Conservation (phyloP, 768 basidiomycete species). For the Goffeauzyma gilvescens region DNA sequence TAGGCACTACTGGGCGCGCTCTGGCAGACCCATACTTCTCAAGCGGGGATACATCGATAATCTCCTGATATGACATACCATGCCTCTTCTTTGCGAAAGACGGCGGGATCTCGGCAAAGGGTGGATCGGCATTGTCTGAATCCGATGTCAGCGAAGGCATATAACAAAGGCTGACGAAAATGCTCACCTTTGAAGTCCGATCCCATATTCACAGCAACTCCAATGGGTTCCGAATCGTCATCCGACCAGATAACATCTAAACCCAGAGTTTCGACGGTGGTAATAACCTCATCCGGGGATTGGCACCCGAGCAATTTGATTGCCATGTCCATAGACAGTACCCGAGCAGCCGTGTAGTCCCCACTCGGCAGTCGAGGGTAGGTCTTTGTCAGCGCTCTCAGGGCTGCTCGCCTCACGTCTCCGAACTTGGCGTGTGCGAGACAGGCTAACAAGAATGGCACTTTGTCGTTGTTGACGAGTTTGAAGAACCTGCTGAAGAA, state of each 20-base stretch:
- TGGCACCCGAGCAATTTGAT: constrained; percentile 32
- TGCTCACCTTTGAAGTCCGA: constrained; percentile 21
- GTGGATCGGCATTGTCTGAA: constrained; percentile 10
- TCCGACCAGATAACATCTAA: constrained; percentile 13
- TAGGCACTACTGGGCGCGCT: no score
- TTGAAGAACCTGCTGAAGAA: constrained; percentile 49
- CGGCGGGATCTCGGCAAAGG: background rate
- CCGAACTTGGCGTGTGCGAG: constrained; percentile 73
- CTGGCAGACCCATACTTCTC: no score
- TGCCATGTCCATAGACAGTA: constrained; percentile 25
- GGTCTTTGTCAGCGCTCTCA: constrained; percentile 41
- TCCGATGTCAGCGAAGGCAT: background rate
- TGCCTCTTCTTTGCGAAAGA: constrained; percentile 2
- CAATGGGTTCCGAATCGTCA: constrained; percentile 15
- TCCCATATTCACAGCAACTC: constrained; percentile 20
- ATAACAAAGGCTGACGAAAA: background rate
- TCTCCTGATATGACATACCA: constrained; percentile 7
- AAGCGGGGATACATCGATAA: no score
- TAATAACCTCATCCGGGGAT: constrained; percentile 23
- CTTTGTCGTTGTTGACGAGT: constrained; percentile 45
- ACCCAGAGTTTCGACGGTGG: constrained; percentile 15
- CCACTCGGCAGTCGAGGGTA: constrained; percentile 29
- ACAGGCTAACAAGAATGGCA: constrained; percentile 78
- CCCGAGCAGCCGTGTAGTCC: constrained; percentile 32
- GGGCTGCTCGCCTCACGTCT: constrained; percentile 32